Evolutionary conservation across 139 green algal genomes (phyloP), one percentile per base, ranked within the genome.

Genomic region (Chlamydomonas eustigma): DNA sequence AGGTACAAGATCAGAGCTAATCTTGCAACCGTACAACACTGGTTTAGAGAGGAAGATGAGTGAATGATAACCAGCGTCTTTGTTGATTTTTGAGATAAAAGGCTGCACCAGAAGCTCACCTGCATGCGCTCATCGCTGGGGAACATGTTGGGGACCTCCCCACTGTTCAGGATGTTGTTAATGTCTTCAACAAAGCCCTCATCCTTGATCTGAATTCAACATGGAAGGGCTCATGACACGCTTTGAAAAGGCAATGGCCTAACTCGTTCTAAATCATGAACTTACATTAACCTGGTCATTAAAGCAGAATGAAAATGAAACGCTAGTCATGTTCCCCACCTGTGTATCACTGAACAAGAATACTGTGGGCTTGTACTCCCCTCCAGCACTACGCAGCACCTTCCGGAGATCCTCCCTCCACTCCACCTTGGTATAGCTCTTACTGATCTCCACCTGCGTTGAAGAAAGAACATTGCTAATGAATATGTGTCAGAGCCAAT

Each of bases 141-240:
- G 50, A 83, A 83, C 80, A 85, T 83, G 75, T 81, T 76, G 0
- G 89, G 85, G 70, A 93, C 90, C 81, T 94, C 88, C n/a, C 91
- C 91, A 51, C 78, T 89, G 83, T 94, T 94, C 52, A 96, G 90
- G 76, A 96, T 86, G 80, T 92, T 94, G 84, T 94, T 94, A 68
- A 94, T 91, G 81, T 94, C 91, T 80, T 96, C 91, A n/a, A 96
- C 73, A 81, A 94, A 93, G 5, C 28, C 38, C 84, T 94, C 91
- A 12, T 80, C 67, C 50, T 90, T 78, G 66, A 96, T 93, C 76
- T 58, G 44, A 18, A 58, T 12, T n/a, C n/a, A n/a, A n/a, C n/a
- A n/a, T n/a, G n/a, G n/a, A n/a, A n/a, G n/a, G n/a, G n/a, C n/a
- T n/a, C n/a, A n/a, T n/a, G n/a, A n/a, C n/a, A n/a, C n/a, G n/a